A percentile compares a stretch with the other conserved stretches of the same genome.
Conservation (phyloP, 768 basidiomycete species). For the Naganishia antarctica region DNA sequence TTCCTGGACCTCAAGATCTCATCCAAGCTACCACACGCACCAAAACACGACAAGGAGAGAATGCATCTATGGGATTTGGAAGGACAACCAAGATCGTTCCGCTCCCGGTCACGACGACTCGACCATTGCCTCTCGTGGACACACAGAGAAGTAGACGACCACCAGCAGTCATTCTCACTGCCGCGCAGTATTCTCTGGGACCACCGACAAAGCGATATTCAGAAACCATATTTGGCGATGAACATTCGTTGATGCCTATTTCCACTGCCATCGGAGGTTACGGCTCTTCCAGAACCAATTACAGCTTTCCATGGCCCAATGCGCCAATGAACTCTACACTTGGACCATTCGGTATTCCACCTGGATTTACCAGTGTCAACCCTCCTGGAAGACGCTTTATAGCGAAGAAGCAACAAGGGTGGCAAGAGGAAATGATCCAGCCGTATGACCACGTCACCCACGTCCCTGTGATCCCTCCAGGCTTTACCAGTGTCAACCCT, state of each 20-base stretch:
- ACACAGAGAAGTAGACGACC: not conserved
- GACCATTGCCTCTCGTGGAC: slow-evolving; percentile 1
- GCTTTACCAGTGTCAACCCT: not conserved
- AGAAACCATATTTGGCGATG: too few relatives aligned
- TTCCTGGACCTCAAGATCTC: slow-evolving; percentile 17
- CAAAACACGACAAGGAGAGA: not conserved
- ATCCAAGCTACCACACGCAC: slow-evolving; percentile 6
- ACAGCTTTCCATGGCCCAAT: not conserved
- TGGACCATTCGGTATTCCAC: not conserved
- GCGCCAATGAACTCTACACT: not conserved
- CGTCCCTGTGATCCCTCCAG: not conserved
- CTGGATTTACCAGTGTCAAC: slow-evolving; percentile 5
- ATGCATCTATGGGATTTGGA: not conserved
- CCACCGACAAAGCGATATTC: not conserved
- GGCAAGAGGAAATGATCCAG: not conserved
- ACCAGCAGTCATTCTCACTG: slow-evolving; percentile 3
- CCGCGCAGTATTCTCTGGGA: slow-evolving; percentile 1
- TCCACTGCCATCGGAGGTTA: too few relatives aligned
- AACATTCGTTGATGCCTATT: too few relatives aligned
- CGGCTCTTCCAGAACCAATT: too few relatives aligned
- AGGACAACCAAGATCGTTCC: slow-evolving; percentile 10
- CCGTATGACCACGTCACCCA: not conserved
- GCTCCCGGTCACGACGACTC: slow-evolving; percentile 6
- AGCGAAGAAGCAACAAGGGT: not conserved
- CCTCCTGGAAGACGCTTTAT: slow-evolving; percentile 1